Evolutionary conservation across 495 filamentous ascomycete genomes (phyloP).

Genomic region (Lasiosphaeria ovina): DNA sequence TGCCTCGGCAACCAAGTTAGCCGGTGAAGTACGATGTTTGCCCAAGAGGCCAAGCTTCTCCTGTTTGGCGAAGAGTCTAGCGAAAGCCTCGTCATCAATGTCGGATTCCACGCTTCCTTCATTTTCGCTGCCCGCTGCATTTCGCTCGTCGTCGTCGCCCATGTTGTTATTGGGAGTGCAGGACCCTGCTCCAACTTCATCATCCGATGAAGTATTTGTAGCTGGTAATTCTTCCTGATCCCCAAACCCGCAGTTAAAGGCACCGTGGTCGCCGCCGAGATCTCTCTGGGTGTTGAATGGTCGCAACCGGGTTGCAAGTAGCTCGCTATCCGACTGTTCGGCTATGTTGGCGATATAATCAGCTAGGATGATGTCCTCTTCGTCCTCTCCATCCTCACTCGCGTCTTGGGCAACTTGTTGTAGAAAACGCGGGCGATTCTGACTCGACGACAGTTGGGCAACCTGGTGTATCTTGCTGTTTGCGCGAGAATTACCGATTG

Average conservation of each 20-base stretch:
- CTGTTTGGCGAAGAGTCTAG: slow-evolving; percentile 60
- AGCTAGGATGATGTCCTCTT: slow-evolving; percentile 58
- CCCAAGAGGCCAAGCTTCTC: slow-evolving; percentile 62
- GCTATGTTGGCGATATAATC: slow-evolving; percentile 80
- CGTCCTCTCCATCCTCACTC: slow-evolving; percentile 42
- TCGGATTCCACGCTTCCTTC: slow-evolving; percentile 30
- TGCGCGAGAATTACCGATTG: neutral
- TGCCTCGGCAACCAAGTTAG: slow-evolving; percentile 58
- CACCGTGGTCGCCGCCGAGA: slow-evolving; percentile 44
- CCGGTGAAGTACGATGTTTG: slow-evolving; percentile 57
- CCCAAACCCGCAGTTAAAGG: slow-evolving; percentile 21
- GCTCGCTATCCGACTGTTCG: slow-evolving; percentile 37
- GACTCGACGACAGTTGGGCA: neutral
- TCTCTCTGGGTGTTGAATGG: slow-evolving; percentile 40
- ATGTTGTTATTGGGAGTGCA: slow-evolving; percentile 30
- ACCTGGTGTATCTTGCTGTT: neutral
- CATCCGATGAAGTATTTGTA: slow-evolving; percentile 14
- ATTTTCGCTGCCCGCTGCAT: slow-evolving; percentile 37
- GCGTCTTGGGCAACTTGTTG: slow-evolving; percentile 10
- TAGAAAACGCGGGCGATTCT: neutral
- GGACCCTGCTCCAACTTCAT: slow-evolving; percentile 26
- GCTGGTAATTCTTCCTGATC: neutral
- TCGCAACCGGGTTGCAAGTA: slow-evolving; percentile 15
- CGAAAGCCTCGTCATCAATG: slow-evolving; percentile 58
- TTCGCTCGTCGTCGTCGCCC: slow-evolving; percentile 22